Conservation (phyloP, 2,329 filamentous ascomycete genomes). For the Clonostachys rosea region DNA sequence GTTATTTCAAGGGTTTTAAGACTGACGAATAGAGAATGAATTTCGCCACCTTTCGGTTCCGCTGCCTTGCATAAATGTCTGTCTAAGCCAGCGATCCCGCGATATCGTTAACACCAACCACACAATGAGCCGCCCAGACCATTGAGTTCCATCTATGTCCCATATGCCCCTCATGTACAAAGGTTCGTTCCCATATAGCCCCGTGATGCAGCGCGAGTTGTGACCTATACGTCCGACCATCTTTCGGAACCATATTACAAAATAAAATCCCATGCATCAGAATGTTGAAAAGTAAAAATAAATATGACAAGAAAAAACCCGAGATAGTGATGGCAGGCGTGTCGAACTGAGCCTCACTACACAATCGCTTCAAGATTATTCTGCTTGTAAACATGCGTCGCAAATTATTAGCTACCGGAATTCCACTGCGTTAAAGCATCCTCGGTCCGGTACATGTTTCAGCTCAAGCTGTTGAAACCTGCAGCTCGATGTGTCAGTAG, state of each 20-base stretch:
- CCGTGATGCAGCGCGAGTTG: neutral
- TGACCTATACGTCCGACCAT: neutral
- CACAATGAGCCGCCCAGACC: neutral
- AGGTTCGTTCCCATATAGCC: neutral
- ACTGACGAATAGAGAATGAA: constrained; percentile 16
- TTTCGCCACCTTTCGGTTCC: neutral
- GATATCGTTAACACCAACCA: too few relatives aligned
- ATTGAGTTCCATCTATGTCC: neutral
- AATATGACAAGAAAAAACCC: constrained; percentile 1
- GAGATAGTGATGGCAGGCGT: neutral
- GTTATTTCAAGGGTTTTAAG: constrained; percentile 54
- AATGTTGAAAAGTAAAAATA: neutral
- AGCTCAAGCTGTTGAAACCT: constrained; percentile 93
- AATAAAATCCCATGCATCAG: too few relatives aligned
- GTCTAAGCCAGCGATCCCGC: too few relatives aligned
- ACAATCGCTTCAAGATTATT: neutral
- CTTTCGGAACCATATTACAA: neutral
- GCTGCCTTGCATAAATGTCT: too few relatives aligned
- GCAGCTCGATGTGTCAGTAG: constrained; percentile 1
- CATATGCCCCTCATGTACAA: neutral
- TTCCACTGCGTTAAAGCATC: constrained; percentile 82
- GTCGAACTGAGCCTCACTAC: neutral
- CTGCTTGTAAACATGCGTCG: too few relatives aligned
- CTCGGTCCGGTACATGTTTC: constrained; percentile 79
- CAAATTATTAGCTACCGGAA: constrained; percentile 43